These are phyloP conservation scores for Periconia sp. DNA, from an alignment of 2,329 filamentous ascomycete genomes.

Conservation along the genomic window DNA sequence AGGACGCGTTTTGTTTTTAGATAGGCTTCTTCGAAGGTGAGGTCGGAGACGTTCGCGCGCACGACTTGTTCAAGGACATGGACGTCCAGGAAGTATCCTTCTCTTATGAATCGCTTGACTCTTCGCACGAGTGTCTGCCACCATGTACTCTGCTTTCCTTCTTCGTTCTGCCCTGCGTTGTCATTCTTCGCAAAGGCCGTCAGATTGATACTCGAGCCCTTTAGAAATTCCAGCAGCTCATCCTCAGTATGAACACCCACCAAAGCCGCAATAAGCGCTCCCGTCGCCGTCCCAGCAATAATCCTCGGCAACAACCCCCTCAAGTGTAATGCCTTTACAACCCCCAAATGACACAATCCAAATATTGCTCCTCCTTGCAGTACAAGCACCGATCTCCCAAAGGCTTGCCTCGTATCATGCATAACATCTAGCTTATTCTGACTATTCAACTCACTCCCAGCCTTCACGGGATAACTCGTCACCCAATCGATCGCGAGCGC, in stretches of 20 bases:
- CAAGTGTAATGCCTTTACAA: slow-evolving; percentile 85
- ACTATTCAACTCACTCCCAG: slow-evolving; percentile 63
- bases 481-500: slow-evolving; percentile 82
- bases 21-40: slow-evolving; percentile 94
- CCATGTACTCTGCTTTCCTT: slow-evolving; percentile 44
- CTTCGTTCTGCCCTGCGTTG: slow-evolving; percentile 22
- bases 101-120: slow-evolving; percentile 69
- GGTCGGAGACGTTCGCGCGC: slow-evolving; percentile 80
- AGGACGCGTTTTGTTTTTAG: slow-evolving; percentile 82
- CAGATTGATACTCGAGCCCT: slow-evolving; percentile 81
- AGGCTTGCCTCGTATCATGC: slow-evolving; percentile 85
- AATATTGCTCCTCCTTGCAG: slow-evolving; percentile 92
- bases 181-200: slow-evolving; percentile 70
- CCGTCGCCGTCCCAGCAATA: slow-evolving; percentile 88
- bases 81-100: slow-evolving; percentile 85
- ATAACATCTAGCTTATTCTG: slow-evolving; percentile 85
- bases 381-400: slow-evolving; percentile 84
- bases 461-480: slow-evolving; percentile 66
- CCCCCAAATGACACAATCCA: slow-evolving; percentile 86
- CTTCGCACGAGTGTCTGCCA: slow-evolving; percentile 68
- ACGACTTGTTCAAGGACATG: slow-evolving; percentile 84
- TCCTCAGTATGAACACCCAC: slow-evolving; percentile 88
- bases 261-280: slow-evolving; percentile 85
- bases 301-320: slow-evolving; percentile 84
- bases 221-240: slow-evolving; percentile 77